These are phyloP conservation scores for Talaromyces liani DNA, from an alignment of 495 filamentous ascomycete species.

Conservation along the genomic window DNA sequence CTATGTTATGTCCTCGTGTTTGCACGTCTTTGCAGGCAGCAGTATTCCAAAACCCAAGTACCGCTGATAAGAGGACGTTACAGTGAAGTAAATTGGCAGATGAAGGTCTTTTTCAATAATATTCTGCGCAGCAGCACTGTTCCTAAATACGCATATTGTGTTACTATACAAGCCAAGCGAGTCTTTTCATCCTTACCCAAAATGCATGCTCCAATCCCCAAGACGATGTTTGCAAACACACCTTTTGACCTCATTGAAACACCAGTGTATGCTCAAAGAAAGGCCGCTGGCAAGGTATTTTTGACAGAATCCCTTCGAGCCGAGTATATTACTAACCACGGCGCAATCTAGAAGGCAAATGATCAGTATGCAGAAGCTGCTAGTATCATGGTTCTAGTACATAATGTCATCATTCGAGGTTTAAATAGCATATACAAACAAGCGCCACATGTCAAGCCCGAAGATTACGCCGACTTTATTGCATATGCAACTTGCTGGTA, in stretches of 20 bases:
- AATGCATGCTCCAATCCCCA: not conserved
- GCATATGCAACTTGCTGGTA: not conserved
- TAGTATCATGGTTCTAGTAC: not conserved
- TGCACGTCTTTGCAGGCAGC: not conserved
- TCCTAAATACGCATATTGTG: not conserved
- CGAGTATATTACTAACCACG: not conserved
- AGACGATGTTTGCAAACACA: not conserved
- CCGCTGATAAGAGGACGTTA: not conserved
- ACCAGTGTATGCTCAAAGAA: not conserved
- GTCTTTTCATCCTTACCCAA: not conserved
- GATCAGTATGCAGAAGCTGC: conserved; percentile 2
- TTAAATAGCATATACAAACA: conserved; percentile 2
- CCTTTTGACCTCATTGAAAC: not conserved
- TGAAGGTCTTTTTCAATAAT: not conserved
- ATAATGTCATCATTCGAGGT: conserved; percentile 2
- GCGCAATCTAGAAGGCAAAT: conserved; percentile 1
- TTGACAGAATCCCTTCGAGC: not conserved
- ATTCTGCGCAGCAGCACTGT: not conserved
- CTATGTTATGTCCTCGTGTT: not conserved
- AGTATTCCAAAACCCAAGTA: not conserved
- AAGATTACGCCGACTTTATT: not conserved
- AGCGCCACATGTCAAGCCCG: not conserved
- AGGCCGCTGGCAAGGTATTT: not conserved
- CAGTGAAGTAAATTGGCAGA: not conserved
- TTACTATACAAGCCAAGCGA: not conserved